Conservation (phyloP, 1,139 yeast species). For the Candida labiduridarum region DNA sequence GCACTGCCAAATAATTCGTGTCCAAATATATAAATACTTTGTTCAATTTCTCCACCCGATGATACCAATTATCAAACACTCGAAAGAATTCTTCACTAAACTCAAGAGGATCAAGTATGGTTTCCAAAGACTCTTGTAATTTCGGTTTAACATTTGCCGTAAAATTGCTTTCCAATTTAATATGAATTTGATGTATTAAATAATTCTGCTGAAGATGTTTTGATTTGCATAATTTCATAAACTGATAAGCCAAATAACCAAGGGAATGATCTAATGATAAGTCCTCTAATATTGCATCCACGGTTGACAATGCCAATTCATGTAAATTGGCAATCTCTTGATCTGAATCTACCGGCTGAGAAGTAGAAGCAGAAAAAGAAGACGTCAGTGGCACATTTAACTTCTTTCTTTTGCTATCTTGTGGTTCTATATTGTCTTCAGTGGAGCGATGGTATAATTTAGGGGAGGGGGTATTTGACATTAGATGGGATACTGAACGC, state of each 20-base stretch:
- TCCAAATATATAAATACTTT: constrained; percentile 41
- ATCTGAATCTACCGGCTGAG: not conserved
- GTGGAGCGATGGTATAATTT: constrained; percentile 1
- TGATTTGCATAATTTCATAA: constrained; percentile 37
- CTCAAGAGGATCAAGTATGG: constrained; percentile 5
- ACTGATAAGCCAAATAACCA: constrained; percentile 29
- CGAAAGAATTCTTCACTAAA: constrained; percentile 17
- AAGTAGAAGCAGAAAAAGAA: not conserved
- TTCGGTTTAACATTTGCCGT: not conserved
- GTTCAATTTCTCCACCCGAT: constrained; percentile 25
- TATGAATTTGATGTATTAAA: constrained; percentile 24
- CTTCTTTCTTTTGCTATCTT: constrained; percentile 9
- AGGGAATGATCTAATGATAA: constrained; percentile 24
- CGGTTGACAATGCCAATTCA: constrained; percentile 4
- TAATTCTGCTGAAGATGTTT: constrained; percentile 36
- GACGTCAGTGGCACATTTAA: constrained; percentile 2
- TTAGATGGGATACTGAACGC: constrained; percentile 6
- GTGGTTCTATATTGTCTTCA: constrained; percentile 5
- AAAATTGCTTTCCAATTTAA: constrained; percentile 23
- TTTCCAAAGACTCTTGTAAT: not conserved
- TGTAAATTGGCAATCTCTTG: not conserved
- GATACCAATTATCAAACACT: constrained; percentile 28
- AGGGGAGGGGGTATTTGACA: constrained; percentile 4
- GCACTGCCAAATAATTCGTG: constrained; percentile 35
- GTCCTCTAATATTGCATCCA: constrained; percentile 25